Evolutionary conservation across 768 basidiomycete genomes (phyloP).

Genomic region (Hygrophorus pudorinus): DNA sequence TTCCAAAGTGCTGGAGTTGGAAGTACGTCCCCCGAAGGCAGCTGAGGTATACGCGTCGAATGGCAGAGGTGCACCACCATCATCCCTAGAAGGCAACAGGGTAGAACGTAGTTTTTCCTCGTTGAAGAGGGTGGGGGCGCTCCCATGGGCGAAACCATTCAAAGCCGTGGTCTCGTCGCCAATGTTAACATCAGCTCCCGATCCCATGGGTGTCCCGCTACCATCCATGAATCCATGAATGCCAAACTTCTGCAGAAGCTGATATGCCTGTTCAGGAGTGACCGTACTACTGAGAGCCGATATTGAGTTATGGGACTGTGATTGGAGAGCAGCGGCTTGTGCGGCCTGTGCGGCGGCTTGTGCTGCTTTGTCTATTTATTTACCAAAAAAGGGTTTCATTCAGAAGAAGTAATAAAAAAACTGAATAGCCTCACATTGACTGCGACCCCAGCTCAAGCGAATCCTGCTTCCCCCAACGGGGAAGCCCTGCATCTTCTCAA

Average conservation of each 20-base stretch:
- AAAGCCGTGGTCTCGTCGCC: constrained; percentile 5
- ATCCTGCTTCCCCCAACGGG: constrained; percentile 89
- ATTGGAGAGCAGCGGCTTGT: constrained; percentile 62
- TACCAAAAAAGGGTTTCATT: constrained; percentile 2
- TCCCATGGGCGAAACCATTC: constrained; percentile 9
- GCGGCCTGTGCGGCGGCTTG: constrained; percentile 72
- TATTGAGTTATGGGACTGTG: constrained; percentile 20
- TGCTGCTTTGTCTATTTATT: constrained; percentile 67
- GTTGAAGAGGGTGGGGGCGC: constrained; percentile 4
- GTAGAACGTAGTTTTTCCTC: constrained; percentile 13
- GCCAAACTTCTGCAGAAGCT: constrained; percentile 49
- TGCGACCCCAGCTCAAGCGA: constrained; percentile 86
- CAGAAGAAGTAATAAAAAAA: background rate
- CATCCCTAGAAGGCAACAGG: constrained; percentile 8
- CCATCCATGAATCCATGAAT: constrained; percentile 27
- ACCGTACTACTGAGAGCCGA: constrained; percentile 23
- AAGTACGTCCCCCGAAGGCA: constrained; percentile 8
- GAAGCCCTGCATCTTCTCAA: constrained; percentile 96
- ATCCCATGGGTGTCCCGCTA: background rate
- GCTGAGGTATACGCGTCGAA: constrained; percentile 1
- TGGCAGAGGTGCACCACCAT: background rate
- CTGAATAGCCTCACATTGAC: constrained; percentile 58
- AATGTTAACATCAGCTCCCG: constrained; percentile 7
- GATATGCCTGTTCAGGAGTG: constrained; percentile 54
- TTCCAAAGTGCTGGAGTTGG: constrained; percentile 5